Conservation (phyloP, 2,329 filamentous ascomycete species). For the Ilyonectria robusta region DNA sequence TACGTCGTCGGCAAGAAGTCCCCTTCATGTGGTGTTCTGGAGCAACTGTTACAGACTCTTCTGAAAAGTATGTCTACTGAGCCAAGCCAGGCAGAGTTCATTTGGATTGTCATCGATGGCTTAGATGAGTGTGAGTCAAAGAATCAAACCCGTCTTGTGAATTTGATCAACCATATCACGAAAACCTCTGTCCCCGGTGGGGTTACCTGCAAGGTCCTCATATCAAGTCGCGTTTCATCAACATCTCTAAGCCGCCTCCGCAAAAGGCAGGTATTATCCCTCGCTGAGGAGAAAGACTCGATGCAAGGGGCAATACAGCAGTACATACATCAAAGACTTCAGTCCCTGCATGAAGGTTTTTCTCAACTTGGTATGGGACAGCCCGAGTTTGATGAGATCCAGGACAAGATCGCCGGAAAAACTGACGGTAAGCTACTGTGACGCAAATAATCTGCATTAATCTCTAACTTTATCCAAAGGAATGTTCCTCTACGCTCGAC, state of each 20-base stretch:
- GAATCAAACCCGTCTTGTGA: constrained; percentile 17
- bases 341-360: neutral
- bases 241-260: neutral
- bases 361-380: constrained; percentile 7
- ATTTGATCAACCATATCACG: constrained; percentile 24
- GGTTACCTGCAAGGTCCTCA: constrained; percentile 27
- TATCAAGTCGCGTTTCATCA: constrained; percentile 21
- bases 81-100: constrained; percentile 2
- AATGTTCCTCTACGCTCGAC: constrained; percentile 41
- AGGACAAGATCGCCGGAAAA: constrained; percentile 3
- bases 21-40: neutral
- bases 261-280: constrained; percentile 21
- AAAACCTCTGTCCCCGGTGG: constrained; percentile 2
- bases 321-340: constrained; percentile 26
- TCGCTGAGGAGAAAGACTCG: constrained; percentile 23
- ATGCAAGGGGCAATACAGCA: constrained; percentile 16
- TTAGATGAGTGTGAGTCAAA: constrained; percentile 30
- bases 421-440: constrained; percentile 23
- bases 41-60: constrained; percentile 23
- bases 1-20: constrained; percentile 34
- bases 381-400: constrained; percentile 10
- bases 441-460: fast-evolving
- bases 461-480: constrained; percentile 2
- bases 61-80: constrained; percentile 16
- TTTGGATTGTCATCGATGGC: constrained; percentile 33